Evolutionary conservation across 2,329 filamentous ascomycete species (phyloP).

Genomic region (Pseudopyrenochaeta lycopersici): DNA sequence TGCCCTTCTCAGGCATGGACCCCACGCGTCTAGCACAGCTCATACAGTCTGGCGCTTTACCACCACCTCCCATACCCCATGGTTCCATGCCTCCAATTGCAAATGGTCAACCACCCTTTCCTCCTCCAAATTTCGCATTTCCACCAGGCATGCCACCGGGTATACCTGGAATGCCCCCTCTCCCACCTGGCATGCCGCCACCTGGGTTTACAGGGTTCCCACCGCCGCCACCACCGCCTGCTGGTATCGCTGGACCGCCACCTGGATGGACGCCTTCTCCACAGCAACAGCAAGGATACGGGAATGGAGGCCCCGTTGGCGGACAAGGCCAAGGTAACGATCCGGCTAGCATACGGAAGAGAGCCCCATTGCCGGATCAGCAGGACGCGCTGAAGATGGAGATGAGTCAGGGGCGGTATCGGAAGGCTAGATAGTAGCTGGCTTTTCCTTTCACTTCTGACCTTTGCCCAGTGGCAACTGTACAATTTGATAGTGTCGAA

Average conservation of each 20-base stretch:
- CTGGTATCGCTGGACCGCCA: constrained; percentile 24
- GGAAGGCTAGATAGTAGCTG: constrained; percentile 35
- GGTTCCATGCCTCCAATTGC: constrained; percentile 30
- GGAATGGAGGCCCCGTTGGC: constrained; percentile 22
- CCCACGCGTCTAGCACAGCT: constrained; percentile 45
- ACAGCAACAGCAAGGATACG: constrained; percentile 20
- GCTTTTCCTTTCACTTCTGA: background rate
- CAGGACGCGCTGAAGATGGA: constrained; percentile 82
- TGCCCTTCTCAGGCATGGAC: constrained; percentile 37
- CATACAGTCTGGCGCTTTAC: constrained; percentile 46
- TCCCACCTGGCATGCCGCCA: constrained; percentile 17
- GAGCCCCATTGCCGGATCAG: constrained; percentile 82
- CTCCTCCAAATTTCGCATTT: constrained; percentile 37
- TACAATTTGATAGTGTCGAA: constrained; percentile 9
- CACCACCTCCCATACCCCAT: constrained; percentile 45
- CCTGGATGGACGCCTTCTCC: constrained; percentile 33
- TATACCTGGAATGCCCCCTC: constrained; percentile 25
- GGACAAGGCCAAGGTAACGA: constrained; percentile 16
- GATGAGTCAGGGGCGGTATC: constrained; percentile 68
- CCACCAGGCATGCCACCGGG: constrained; percentile 27
- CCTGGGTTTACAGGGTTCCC: constrained; percentile 37
- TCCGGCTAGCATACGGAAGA: constrained; percentile 37
- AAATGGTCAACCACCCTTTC: constrained; percentile 30
- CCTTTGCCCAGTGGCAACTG: background rate
- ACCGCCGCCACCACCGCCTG: constrained; percentile 30